Conservation (phyloP, 1,284 basidiomycete species). For the Ustilago hordei region DNA sequence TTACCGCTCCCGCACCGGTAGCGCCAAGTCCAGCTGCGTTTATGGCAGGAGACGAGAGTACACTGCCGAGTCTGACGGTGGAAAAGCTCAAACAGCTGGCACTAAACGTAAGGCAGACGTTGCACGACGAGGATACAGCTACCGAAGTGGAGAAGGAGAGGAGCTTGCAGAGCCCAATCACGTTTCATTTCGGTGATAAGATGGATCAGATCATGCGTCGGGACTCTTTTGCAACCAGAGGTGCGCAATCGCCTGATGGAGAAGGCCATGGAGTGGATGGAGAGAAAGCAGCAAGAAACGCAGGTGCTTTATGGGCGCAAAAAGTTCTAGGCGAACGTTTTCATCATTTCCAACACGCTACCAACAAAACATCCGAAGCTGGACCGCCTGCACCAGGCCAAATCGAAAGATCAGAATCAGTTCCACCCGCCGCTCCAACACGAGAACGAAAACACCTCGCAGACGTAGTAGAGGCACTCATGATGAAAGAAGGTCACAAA, state of each 20-base stretch:
- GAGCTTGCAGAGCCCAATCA: conserved; percentile 41
- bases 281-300: conserved; percentile 59
- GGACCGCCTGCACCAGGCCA: conserved; percentile 8
- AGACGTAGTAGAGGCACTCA: conserved; percentile 60
- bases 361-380: conserved; percentile 9
- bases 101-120: conserved; percentile 43
- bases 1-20: conserved; percentile 68
- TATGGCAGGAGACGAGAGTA: conserved; percentile 43
- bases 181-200: conserved; percentile 59
- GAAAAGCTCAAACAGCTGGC: conserved; percentile 53
- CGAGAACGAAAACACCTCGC: conserved; percentile 53
- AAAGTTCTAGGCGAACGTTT: conserved; percentile 64
- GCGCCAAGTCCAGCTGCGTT: conserved; percentile 51
- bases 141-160: conserved; percentile 55
- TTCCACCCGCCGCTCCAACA: conserved; percentile 10
- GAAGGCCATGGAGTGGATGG: conserved; percentile 38
- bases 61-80: conserved; percentile 46
- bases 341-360: conserved; percentile 30
- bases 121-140: conserved; percentile 61
- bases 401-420: conserved; percentile 14
- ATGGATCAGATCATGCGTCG: conserved; percentile 56
- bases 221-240: conserved; percentile 36
- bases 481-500: conserved; percentile 64
- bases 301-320: conserved; percentile 61
- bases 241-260: not conserved